Evolutionary conservation across 805 yeast genomes (phyloP).

Genomic region (Kodamaea hsintzibuensis): DNA sequence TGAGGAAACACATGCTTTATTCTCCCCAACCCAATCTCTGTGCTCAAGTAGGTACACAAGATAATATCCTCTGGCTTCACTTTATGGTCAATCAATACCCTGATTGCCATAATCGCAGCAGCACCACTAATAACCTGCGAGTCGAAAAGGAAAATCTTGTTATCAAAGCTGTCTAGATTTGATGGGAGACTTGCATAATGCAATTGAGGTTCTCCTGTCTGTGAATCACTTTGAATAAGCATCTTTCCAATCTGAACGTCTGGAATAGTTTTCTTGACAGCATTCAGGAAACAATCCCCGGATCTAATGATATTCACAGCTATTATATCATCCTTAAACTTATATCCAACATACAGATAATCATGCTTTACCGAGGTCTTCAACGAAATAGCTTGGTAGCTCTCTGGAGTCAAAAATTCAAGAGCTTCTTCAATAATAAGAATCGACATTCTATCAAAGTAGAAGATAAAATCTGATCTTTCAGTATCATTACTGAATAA

Average conservation of each 20-base stretch:
- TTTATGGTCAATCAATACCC: conserved; percentile 81
- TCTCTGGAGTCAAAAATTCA: conserved; percentile 44
- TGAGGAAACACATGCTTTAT: conserved; percentile 71
- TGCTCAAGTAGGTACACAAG: conserved; percentile 70
- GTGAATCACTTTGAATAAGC: conserved; percentile 81
- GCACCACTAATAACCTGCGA: conserved; percentile 92
- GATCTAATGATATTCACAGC: conserved; percentile 85
- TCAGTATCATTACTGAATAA: conserved; percentile 55
- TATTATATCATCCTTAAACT: conserved; percentile 51
- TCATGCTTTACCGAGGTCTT: conserved; percentile 20
- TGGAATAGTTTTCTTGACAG: conserved; percentile 75
- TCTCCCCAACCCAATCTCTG: conserved; percentile 75
- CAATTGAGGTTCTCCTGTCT: conserved; percentile 92
- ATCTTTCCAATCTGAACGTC: conserved; percentile 80
- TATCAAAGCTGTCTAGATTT: conserved; percentile 19
- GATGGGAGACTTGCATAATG: conserved; percentile 78
- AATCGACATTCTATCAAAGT: conserved; percentile 79
- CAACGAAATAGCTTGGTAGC: conserved; percentile 36
- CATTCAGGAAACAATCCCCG: conserved; percentile 88
- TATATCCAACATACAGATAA: conserved; percentile 36
- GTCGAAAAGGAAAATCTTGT: conserved; percentile 70
- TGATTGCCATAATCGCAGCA: conserved; percentile 91
- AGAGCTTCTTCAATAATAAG: conserved; percentile 69
- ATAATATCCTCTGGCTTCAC: conserved; percentile 61
- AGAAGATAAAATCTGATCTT: conserved; percentile 80